Percentiles rank a stretch among this genome's conserved stretches.
Evolutionary conservation across 345 rosid genomes (phyloP).

Genomic region (Acer saccharum): DNA sequence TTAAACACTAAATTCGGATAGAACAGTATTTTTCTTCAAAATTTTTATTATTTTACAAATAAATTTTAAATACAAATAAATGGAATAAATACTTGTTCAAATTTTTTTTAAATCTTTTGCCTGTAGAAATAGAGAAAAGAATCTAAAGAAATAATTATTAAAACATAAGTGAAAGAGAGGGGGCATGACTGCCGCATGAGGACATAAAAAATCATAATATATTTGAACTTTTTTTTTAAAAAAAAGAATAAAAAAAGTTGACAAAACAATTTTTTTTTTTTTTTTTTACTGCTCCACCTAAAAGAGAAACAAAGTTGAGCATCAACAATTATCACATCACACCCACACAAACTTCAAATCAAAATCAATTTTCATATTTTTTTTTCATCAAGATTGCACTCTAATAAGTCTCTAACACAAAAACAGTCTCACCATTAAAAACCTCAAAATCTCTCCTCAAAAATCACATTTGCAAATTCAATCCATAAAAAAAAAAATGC

Average conservation of each 20-base stretch:
- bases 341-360: background rate
- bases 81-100: no score
- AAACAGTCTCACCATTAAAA: background rate
- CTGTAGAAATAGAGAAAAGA: background rate
- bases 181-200: no score
- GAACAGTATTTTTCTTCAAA: no score
- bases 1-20: no score
- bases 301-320: background rate
- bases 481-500: conserved; percentile 26
- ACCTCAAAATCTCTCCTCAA: background rate
- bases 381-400: background rate
- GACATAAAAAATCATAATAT: background rate
- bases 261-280: background rate
- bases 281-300: background rate
- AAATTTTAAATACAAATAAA: no score
- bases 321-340: background rate
- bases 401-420: background rate
- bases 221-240: background rate
- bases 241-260: background rate
- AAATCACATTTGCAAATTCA: background rate
- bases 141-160: background rate
- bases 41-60: no score
- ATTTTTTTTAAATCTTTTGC: no score
- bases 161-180: background rate
- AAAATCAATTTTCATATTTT: background rate